Conservation (phyloP, 805 yeast genomes). For the Saturnispora zaruensis region DNA sequence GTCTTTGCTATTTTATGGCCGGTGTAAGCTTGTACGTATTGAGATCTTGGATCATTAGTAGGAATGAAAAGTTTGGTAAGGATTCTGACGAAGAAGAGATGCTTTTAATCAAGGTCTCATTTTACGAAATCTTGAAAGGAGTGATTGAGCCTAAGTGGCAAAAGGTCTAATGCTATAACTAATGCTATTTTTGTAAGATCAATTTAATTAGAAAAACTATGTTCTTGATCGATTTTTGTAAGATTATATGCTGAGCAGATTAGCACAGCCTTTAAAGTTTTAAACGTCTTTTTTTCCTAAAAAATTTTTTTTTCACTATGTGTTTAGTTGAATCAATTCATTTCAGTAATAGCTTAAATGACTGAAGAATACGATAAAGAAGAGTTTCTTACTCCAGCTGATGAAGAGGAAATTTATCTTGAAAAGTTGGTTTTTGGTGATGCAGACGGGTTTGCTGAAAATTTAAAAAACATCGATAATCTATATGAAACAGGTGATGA, state of each 20-base stretch:
- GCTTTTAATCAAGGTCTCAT: slow-evolving; percentile 14
- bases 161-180: slow-evolving; percentile 10
- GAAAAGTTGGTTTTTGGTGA: slow-evolving; percentile 91
- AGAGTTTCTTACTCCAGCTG: slow-evolving; percentile 52
- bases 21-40: slow-evolving; percentile 34
- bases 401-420: slow-evolving; percentile 70
- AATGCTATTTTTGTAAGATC: neutral
- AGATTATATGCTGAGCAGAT: neutral
- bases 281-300: neutral
- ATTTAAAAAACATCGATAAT: slow-evolving; percentile 53
- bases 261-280: neutral
- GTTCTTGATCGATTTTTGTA: neutral
- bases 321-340: neutral
- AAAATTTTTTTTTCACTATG: neutral
- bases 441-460: slow-evolving; percentile 57
- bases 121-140: slow-evolving; percentile 1
- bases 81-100: slow-evolving; percentile 19
- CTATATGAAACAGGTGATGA: slow-evolving; percentile 41
- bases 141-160: slow-evolving; percentile 9
- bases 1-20: slow-evolving; percentile 42
- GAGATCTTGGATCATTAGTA: slow-evolving; percentile 48
- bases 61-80: slow-evolving; percentile 30
- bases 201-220: too few relatives aligned
- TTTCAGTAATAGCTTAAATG: neutral
- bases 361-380: slow-evolving; percentile 2